A percentile compares a stretch with the other conserved stretches of the same genome.
phyloP scores from a whole-genome alignment of 768 basidiomycete species.

The Pilatotrama ljubarskyi region DNA sequence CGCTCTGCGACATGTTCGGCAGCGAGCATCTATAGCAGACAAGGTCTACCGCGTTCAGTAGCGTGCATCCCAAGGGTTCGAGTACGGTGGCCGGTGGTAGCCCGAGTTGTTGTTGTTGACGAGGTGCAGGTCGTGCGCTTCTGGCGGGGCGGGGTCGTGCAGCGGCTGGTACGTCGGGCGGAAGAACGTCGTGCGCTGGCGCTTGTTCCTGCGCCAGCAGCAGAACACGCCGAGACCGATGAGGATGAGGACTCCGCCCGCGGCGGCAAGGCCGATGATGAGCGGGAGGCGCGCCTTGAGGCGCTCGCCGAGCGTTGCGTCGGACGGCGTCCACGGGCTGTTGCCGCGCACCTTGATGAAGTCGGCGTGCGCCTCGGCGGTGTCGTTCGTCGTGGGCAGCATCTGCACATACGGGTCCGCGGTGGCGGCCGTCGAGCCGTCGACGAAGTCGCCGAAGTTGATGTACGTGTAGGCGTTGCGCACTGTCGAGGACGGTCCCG shows the following conservation, averaged over 20 bases:
- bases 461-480: slow-evolving; percentile 65
- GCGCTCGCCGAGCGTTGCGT: slow-evolving; percentile 45
- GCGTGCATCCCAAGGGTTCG: slow-evolving; percentile 30
- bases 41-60: slow-evolving; percentile 14
- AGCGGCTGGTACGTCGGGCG: slow-evolving; percentile 31
- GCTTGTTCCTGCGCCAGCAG: slow-evolving; percentile 6
- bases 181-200: slow-evolving; percentile 15
- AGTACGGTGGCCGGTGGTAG: slow-evolving; percentile 14
- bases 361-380: slow-evolving; percentile 37
- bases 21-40: not conserved
- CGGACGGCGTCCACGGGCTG: slow-evolving; percentile 14
- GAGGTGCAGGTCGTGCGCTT: slow-evolving; percentile 31
- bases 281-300: slow-evolving; percentile 63
- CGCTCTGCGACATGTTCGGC: not conserved
- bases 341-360: slow-evolving; percentile 34
- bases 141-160: slow-evolving; percentile 33
- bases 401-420: slow-evolving; percentile 63
- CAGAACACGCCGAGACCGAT: slow-evolving; percentile 36
- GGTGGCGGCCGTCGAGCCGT: slow-evolving; percentile 37
- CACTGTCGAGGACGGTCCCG: slow-evolving; percentile 38
- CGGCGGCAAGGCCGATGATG: slow-evolving; percentile 71
- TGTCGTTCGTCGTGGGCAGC: slow-evolving; percentile 53
- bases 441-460: slow-evolving; percentile 64
- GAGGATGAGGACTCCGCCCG: slow-evolving; percentile 56
- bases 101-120: slow-evolving; percentile 12